A percentile compares a stretch with the other conserved stretches of the same genome.
Conservation (phyloP, 129 eudicot species). For the Apium graveolens region DNA sequence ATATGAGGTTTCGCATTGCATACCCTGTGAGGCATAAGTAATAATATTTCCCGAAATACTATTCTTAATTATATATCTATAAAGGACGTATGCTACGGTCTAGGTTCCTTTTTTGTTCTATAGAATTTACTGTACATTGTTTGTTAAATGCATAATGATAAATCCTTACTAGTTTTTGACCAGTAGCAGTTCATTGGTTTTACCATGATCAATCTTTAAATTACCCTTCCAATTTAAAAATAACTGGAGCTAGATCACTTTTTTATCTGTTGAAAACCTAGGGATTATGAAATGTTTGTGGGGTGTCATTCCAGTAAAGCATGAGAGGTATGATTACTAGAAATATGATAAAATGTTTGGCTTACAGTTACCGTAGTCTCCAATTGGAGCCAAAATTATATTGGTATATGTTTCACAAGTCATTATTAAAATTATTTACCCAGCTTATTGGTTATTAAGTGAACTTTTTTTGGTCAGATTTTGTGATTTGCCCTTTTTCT, state of each 20-base stretch:
- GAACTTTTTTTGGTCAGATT: not conserved
- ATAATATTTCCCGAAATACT: not conserved
- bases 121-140: not conserved
- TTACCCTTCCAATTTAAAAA: not conserved
- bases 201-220: not conserved
- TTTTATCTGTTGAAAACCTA: not conserved
- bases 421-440: not conserved
- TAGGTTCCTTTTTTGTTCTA: not conserved
- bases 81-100: not conserved
- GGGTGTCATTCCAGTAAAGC: not conserved
- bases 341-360: not conserved
- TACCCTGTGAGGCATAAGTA: not conserved
- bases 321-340: not conserved
- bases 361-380: not conserved
- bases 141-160: not conserved
- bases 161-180: not conserved
- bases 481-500: not conserved
- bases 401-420: not conserved
- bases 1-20: not conserved
- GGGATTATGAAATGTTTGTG: not conserved
- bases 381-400: not conserved
- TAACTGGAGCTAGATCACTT: not conserved
- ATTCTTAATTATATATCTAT: not conserved
- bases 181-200: not conserved
- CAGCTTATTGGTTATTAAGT: not conserved